A percentile compares a stretch with the other conserved stretches of the same genome.
Conservation (phyloP, 2,329 filamentous ascomycete genomes). For the Didymellaceae sp. region DNA sequence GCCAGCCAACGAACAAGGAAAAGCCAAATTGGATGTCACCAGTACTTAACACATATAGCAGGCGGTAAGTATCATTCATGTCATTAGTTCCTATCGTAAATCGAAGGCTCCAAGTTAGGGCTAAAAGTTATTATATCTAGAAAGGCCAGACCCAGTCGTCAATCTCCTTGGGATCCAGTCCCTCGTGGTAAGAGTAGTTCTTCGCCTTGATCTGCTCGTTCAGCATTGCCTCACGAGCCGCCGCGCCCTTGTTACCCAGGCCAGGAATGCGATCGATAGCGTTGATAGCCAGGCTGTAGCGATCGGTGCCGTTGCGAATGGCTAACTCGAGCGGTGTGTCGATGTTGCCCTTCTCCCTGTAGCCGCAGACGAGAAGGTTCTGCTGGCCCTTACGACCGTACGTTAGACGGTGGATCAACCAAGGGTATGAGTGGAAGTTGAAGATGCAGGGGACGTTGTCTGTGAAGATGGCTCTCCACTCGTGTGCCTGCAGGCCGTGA, state of each 20-base stretch:
- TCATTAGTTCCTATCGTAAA: conserved; percentile 5
- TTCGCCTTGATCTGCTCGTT: conserved; percentile 69
- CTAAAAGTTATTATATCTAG: conserved; percentile 19
- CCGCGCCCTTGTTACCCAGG: conserved; percentile 68
- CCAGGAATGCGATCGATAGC: conserved; percentile 72
- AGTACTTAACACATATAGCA: too few relatives aligned
- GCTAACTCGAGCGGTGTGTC: conserved; percentile 81
- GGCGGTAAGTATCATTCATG: not conserved
- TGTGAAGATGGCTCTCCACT: conserved; percentile 76
- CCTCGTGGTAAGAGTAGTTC: conserved; percentile 70
- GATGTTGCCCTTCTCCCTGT: conserved; percentile 84
- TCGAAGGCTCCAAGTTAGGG: not conserved
- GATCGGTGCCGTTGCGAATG: conserved; percentile 77
- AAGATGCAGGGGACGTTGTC: conserved; percentile 75
- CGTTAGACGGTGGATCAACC: conserved; percentile 77
- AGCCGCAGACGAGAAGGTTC: conserved; percentile 77
- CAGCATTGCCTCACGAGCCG: conserved; percentile 68
- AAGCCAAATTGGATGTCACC: too few relatives aligned
- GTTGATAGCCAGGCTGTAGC: conserved; percentile 77
- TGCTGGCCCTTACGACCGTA: conserved; percentile 74
- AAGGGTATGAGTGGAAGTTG: conserved; percentile 86
- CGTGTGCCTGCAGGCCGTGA: conserved; percentile 65
- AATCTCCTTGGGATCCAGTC: conserved; percentile 71
- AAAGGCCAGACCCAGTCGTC: conserved; percentile 71
- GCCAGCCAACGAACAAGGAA: too few relatives aligned